Percentiles rank a stretch among this genome's conserved stretches.
Conservation (phyloP, 257 asterid species). For the Scutellaria barbata region DNA sequence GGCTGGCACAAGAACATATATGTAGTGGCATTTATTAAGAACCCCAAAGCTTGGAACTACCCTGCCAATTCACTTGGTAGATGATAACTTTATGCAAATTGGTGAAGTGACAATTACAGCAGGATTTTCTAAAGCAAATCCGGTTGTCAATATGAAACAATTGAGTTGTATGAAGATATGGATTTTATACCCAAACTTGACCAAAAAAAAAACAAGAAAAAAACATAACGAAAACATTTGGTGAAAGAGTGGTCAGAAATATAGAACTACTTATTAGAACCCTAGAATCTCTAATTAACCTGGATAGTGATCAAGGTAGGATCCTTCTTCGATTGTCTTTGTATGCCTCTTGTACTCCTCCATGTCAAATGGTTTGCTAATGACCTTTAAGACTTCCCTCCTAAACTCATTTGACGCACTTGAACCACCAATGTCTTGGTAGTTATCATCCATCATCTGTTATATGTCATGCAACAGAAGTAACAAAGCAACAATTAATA, state of each 20-base stretch:
- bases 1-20: too few relatives aligned
- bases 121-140: too few relatives aligned
- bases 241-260: too few relatives aligned
- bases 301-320: neutral
- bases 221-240: neutral
- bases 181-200: neutral
- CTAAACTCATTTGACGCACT: conserved; percentile 26
- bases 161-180: neutral
- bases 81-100: too few relatives aligned
- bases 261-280: neutral
- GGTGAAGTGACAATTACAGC: too few relatives aligned
- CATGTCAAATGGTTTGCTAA: neutral
- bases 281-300: neutral
- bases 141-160: neutral
- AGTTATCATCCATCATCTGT: conserved; percentile 35
- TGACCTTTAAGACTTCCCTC: conserved; percentile 30
- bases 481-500: neutral
- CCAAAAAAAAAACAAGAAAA: neutral
- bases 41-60: too few relatives aligned
- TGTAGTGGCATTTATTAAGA: neutral
- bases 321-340: neutral
- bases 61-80: too few relatives aligned
- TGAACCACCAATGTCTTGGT: neutral
- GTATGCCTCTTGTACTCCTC: neutral
- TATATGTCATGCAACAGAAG: neutral